phyloP scores from a whole-genome alignment of 23 red algal species.

The Cyanidiococcus yangmingshanensis region DNA sequence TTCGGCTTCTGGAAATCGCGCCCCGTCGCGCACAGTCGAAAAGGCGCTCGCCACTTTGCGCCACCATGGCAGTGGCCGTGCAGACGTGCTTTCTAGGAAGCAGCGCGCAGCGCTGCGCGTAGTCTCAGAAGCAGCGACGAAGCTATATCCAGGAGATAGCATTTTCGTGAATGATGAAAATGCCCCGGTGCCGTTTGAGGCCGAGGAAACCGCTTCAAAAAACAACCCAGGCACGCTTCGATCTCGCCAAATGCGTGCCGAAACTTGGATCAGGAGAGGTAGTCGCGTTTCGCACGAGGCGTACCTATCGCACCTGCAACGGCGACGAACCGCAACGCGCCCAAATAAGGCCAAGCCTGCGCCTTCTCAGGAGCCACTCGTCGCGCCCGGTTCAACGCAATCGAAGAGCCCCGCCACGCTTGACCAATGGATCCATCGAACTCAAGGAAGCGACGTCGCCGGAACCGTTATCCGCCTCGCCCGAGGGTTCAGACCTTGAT shows the following conservation, averaged over 20 bases:
- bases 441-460: too few relatives aligned
- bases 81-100: background rate
- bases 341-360: background rate
- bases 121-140: background rate
- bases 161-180: background rate
- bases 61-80: background rate
- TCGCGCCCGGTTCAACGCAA: too few relatives aligned
- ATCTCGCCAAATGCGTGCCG: background rate
- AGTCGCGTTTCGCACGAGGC: background rate
- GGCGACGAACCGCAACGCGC: background rate
- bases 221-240: background rate
- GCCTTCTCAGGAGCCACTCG: too few relatives aligned
- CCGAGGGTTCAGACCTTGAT: too few relatives aligned
- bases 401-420: too few relatives aligned
- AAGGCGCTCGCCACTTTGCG: background rate
- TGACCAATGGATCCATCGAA: too few relatives aligned
- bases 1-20: too few relatives aligned
- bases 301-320: background rate
- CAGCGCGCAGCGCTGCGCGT: slow-evolving; percentile 2
- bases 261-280: background rate
- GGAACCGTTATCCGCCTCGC: too few relatives aligned
- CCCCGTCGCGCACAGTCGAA: background rate
- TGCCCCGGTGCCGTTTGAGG: background rate
- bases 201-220: background rate
- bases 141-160: background rate